Evolutionary conservation across 2,329 filamentous ascomycete species (phyloP), one percentile per base, ranked within the genome.

Genomic region (Nigrospora oryzae): DNA sequence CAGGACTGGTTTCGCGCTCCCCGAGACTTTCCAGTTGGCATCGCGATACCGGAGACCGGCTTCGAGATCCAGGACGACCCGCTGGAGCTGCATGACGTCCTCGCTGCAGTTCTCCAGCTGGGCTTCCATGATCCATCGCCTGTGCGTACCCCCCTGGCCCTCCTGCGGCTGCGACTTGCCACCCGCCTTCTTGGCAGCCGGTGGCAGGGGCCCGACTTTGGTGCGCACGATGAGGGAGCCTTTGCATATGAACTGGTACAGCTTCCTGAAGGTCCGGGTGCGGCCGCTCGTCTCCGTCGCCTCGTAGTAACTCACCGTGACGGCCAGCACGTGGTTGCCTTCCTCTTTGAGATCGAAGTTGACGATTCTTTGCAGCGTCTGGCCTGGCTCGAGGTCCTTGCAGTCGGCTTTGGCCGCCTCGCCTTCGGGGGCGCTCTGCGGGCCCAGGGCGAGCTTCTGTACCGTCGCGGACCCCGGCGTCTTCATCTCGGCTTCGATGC

Each of bases 201-300:
- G 62, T 36, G 73, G 59, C 45, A 88, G 59, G 42, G 81, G 74
- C 4, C 86, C 86, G 3, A 89, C 79, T 63, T 97, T 98, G 1
- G 91, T 96, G 51, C 91, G 75, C 47, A 98, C 91, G 51, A 90
- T 88, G 53, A 98, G 71, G 48, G 89, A 86, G 35, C 88, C 81
- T 69, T 95, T 91, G 60, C 90, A 93, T 45, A 94, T 83, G 60
- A 98, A 98, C 63, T 97, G 93, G 64, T 97, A 98, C 48, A 98
- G 69, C 68, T 97, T 97, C 53, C 91, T 75, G 61, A 97, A 97
- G 11, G 89, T 95, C 48, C 93, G 74, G 34, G 86, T 84, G 41
- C 88, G 77, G 3, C 80, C 80, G 51, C 75, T 78, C 15, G 77
- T 81, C 54, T 85, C 71, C n/a, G 76, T 77, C 0, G 86, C 89